Percentiles rank a stretch among this genome's conserved stretches.
Conservation (phyloP, 345 rosid genomes). For the Bruguiera parviflora region DNA sequence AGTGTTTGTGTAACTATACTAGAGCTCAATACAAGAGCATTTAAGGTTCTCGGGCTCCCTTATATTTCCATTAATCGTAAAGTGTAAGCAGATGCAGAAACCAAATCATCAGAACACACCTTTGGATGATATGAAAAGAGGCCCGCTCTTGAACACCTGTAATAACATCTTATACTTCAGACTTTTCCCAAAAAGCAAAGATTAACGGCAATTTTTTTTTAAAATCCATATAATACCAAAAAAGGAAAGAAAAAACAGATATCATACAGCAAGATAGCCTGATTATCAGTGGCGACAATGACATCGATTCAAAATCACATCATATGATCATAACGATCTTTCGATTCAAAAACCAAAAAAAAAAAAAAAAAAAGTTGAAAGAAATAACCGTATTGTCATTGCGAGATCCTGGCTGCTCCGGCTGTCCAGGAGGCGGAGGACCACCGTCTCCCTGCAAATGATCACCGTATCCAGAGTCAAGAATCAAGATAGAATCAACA, state of each 20-base stretch:
- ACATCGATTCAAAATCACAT: background rate
- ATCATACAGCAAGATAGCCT: too few relatives aligned
- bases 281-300: too few relatives aligned
- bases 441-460: conserved; percentile 41
- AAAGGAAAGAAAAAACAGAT: too few relatives aligned
- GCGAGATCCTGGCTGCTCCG: conserved; percentile 39
- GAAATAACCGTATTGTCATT: conserved; percentile 46
- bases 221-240: too few relatives aligned
- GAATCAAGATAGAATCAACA: background rate
- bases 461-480: background rate
- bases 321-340: background rate
- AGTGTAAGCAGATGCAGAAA: conserved; percentile 1
- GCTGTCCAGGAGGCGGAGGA: conserved; percentile 19
- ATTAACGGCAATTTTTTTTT: background rate
- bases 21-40: background rate
- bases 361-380: background rate
- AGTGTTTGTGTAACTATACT: background rate
- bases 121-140: conserved; percentile 76
- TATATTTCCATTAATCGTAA: background rate
- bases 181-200: background rate
- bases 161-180: conserved; percentile 5
- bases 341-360: background rate
- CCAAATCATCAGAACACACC: conserved; percentile 38
- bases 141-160: conserved; percentile 88
- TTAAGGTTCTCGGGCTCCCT: background rate